Base-by-base conservation (phyloP, 1,284 basidiomycete genomes). In the Sporisorium iseilematis-ciliati region DNA sequence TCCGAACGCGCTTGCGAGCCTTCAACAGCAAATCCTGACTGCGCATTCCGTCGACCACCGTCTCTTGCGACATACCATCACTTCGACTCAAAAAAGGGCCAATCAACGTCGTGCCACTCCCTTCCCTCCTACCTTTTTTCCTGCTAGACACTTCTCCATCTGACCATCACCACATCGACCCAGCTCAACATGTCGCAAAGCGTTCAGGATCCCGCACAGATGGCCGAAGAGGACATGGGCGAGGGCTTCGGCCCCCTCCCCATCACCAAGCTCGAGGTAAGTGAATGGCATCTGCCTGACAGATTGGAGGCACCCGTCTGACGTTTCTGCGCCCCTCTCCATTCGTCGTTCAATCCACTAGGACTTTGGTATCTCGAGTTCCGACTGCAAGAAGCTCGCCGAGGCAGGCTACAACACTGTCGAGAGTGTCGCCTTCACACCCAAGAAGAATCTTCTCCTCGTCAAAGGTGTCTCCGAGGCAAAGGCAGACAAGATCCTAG, bases 401-500 rank as follows among this genome's bases (percentile, higher is more conserved):
- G 94, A 97, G 65, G 92, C 93, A 18, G 97, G 97, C 7, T 90
- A 93, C 69, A 91, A 97, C 86, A 99, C 97, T 1, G 91, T 99
- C 70, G 96, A 99, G 86, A 91, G 94, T 16, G 93, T 99, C 55
- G 96, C 95, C 18, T 99, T 96, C 85, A 98, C 96, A 1, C 94
- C 97, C 8, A 98, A 97, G 89, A 99, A 99, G 88, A 88, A 89
- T 49, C 88, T 99, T 38, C 90, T 94, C 68, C 90, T 90, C 5
- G 95, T 99, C 84, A 99, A 98, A 87, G 97, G 97, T 20, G 97
- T 99, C 71, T 97, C 94, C 33, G 97, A 99, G 82, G 90, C 92
- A 79, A 99, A 99, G 85, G 97, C 96, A 2, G 97, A 99, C 86
- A 98, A 96, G 88, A 96, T 99, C 64, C 86, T 99, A 25, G 88